Conservation (phyloP, 331 rosid species). For the Acacia pycnantha region DNA sequence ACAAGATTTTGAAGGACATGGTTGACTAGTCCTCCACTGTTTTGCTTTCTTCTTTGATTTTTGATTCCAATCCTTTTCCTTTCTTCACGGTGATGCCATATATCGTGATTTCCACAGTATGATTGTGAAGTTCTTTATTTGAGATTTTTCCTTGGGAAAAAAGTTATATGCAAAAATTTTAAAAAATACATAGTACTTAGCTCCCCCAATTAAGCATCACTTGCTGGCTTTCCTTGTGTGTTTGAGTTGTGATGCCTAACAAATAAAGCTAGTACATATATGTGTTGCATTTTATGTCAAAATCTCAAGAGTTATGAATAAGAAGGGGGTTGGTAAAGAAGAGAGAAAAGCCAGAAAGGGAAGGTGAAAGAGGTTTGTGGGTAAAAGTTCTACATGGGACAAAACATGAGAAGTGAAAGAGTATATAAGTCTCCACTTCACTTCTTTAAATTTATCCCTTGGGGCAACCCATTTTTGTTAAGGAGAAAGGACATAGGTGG, state of each 20-base stretch:
- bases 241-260: background rate
- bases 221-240: background rate
- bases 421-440: no score
- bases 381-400: no score
- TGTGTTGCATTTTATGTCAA: no score
- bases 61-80: background rate
- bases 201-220: background rate
- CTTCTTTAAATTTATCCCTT: no score
- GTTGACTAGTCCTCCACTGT: slow-evolving; percentile 21
- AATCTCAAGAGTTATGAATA: no score
- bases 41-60: slow-evolving; percentile 8
- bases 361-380: no score
- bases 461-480: no score
- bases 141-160: background rate
- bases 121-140: background rate
- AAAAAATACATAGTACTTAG: background rate
- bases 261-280: background rate
- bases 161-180: background rate
- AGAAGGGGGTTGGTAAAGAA: no score
- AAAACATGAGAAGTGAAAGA: no score
- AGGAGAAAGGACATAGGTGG: no score
- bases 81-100: background rate
- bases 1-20: slow-evolving; percentile 7
- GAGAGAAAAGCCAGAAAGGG: no score
- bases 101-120: background rate